Percentiles rank a stretch among this genome's conserved stretches.
These are phyloP conservation scores for Phanerochaete carnosa DNA, from an alignment of 768 basidiomycete species.

Conservation along the genomic window DNA sequence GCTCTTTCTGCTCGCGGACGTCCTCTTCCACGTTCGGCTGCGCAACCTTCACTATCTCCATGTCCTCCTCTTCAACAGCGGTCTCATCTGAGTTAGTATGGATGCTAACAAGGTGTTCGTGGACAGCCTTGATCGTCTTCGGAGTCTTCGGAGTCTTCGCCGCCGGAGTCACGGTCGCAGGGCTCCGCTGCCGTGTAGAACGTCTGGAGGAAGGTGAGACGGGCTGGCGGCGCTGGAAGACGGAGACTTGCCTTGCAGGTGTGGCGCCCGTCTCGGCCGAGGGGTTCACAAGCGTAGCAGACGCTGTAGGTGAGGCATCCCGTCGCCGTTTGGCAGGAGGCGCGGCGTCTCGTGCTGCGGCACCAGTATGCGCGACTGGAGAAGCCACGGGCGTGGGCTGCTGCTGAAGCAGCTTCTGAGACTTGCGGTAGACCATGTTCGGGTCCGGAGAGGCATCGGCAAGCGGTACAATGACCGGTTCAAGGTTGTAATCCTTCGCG, in stretches of 20 bases:
- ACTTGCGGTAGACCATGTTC: conserved; percentile 72
- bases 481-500: conserved; percentile 64
- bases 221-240: conserved; percentile 25
- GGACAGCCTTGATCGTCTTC: conserved; percentile 36
- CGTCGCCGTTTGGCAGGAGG: conserved; percentile 63
- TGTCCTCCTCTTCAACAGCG: conserved; percentile 63
- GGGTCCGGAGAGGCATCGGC: conserved; percentile 78
- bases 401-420: conserved; percentile 38
- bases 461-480: conserved; percentile 58
- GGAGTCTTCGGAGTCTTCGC: conserved; percentile 27
- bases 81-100: conserved; percentile 61
- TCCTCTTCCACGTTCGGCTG: conserved; percentile 66
- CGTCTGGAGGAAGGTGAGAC: conserved; percentile 32
- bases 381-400: conserved; percentile 28
- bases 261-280: conserved; percentile 25
- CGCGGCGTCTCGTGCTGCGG: conserved; percentile 36
- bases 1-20: conserved; percentile 70
- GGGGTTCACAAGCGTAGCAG: conserved; percentile 7
- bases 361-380: conserved; percentile 31
- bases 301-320: conserved; percentile 47
- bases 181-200: conserved; percentile 40
- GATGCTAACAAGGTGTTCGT: conserved; percentile 34
- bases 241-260: conserved; percentile 1
- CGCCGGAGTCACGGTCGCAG: conserved; percentile 28
- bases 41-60: conserved; percentile 45